Evolutionary conservation across 345 rosid species (phyloP).

Genomic region (Noccaea bulbosa): DNA sequence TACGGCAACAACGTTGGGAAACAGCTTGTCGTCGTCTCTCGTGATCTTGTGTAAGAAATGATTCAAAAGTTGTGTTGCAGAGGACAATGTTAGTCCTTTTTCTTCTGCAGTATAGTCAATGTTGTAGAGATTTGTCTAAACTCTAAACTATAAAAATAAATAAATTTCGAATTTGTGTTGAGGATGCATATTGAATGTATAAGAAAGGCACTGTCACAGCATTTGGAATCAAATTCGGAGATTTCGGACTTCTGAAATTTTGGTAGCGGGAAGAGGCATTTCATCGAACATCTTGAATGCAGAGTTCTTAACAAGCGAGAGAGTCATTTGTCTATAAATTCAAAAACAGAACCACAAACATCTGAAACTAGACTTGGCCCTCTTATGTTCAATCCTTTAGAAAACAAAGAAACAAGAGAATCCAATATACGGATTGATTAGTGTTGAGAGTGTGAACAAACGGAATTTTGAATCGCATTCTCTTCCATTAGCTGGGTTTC

Average conservation of each 20-base stretch:
- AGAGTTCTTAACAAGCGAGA: not conserved
- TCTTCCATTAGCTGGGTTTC: not conserved
- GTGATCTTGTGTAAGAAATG: conserved; percentile 16
- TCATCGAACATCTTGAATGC: conserved; percentile 6
- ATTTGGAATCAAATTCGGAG: too few species aligned
- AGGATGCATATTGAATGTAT: too few species aligned
- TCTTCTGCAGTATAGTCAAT: not conserved
- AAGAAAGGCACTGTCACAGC: too few species aligned
- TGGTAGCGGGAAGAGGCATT: not conserved
- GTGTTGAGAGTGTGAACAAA: not conserved
- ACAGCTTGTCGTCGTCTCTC: conserved; percentile 49
- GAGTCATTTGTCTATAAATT: not conserved
- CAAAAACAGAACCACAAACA: not conserved
- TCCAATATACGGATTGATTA: too few species aligned
- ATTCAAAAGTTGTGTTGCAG: not conserved
- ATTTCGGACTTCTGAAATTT: too few species aligned
- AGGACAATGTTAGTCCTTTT: not conserved
- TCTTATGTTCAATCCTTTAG: too few species aligned
- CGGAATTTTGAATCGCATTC: not conserved
- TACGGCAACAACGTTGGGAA: conserved; percentile 62
- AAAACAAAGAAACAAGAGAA: too few species aligned
- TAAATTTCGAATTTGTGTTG: too few species aligned
- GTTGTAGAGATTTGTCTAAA: too few species aligned
- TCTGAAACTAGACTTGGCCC: too few species aligned
- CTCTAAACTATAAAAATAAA: not conserved